Evolutionary conservation across 257 asterid species (phyloP), one percentile per base, ranked within the genome.

Genomic region (Jasminum sambac): DNA sequence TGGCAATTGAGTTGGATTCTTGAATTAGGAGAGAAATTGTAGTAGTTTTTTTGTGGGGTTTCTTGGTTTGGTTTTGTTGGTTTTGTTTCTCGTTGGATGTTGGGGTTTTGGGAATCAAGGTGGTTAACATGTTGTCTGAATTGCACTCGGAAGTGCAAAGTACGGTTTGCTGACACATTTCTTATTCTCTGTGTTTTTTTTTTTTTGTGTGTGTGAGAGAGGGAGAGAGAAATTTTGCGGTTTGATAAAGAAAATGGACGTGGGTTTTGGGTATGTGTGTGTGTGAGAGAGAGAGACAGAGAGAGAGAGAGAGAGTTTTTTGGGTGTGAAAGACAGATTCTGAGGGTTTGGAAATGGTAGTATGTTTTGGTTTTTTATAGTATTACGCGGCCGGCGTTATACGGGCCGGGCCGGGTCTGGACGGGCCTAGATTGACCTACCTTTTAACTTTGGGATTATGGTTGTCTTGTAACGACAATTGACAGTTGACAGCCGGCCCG

Each of bases 81-180:
- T 79, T 85, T 80, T 68, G 78, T 79, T 80, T 17, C 72, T 81
- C 74, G 86, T 83, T 72, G 40, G 84, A 36, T 43, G 72, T 43
- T 17, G 69, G 43, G 44, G 62, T 71, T 65, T 73, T 63, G 67
- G 57, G 57, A 6, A 16, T 46, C 57, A 46, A n/a, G n/a, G 57
- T 1, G 57, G 23, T 46, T 46, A 16, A n/a, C 57, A 6, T 1
- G 57, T 8, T 52, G 61, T 52, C 30, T 52, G 61, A 52, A 52
- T 52, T 52, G 61, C 26, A 52, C 61, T 52, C 4, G 61, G 62
- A 69, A 24, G 36, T 48, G 21, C 12, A 60, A 40, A 23, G 7
- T 41, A 55, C 66, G n/a, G 75, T 73, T 57, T 72, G 85, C 63
- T 84, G 85, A 76, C 88, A 85, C 93, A 87, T 82, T 62, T 30